Percentiles rank a stretch among this genome's conserved stretches.
These are phyloP conservation scores for Pythium scleroteichum DNA, from an alignment of 352 stramenopile species.

Conservation along the genomic window DNA sequence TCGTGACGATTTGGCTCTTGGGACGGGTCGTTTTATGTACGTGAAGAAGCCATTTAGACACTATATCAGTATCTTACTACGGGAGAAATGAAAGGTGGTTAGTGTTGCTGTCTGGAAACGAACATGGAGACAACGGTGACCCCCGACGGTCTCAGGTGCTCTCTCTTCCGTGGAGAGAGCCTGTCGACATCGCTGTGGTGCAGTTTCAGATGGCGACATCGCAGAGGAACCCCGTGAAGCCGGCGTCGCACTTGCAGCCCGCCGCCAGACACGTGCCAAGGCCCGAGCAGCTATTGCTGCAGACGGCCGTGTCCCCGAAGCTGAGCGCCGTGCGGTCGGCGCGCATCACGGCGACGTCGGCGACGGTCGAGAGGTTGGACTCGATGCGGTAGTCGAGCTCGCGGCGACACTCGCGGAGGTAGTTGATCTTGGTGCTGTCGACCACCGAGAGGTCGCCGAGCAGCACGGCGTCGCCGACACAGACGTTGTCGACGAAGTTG, in stretches of 20 bases:
- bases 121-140: no score
- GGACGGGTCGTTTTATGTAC: no score
- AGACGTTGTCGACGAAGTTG: constrained; percentile 34
- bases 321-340: constrained; percentile 19
- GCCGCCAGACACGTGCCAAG: constrained; percentile 27
- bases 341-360: constrained; percentile 13
- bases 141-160: no score
- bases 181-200: background rate
- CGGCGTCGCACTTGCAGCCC: constrained; percentile 30
- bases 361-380: constrained; percentile 17
- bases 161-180: constrained; percentile 6
- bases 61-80: no score
- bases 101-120: no score
- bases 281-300: constrained; percentile 26
- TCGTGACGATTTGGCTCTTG: no score
- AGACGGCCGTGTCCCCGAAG: constrained; percentile 28
- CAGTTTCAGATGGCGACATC: constrained; percentile 18
- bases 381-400: constrained; percentile 30
- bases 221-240: constrained; percentile 32
- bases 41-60: background rate
- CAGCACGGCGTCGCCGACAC: constrained; percentile 22
- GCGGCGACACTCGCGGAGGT: constrained; percentile 38
- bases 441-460: constrained; percentile 28
- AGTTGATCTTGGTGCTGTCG: constrained; percentile 35
- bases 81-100: no score